phyloP scores from a whole-genome alignment of 179 eudicot genomes.

The Nepenthes alata region DNA sequence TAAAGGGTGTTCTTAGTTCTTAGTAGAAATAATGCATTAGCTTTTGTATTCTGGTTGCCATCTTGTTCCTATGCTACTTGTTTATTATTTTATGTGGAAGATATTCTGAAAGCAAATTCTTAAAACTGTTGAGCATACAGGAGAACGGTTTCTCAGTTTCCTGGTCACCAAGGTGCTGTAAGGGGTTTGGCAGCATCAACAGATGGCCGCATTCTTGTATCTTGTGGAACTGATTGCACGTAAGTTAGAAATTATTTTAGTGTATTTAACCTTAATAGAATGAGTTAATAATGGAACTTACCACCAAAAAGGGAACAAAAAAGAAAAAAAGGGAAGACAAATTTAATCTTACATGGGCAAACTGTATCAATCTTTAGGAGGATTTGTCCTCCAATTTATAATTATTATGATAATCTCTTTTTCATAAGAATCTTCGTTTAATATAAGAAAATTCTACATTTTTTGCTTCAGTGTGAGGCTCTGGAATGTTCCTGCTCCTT shows the following conservation, averaged over 20 bases:
- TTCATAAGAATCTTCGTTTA: background rate
- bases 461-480: conserved; percentile 54
- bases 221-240: conserved; percentile 97
- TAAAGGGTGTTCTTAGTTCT: too few species aligned
- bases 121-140: conserved; percentile 20
- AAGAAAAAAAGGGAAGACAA: background rate
- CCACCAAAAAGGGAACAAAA: background rate
- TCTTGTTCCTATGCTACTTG: background rate
- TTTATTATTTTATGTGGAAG: background rate
- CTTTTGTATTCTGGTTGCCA: too few species aligned
- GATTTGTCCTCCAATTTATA: background rate
- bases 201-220: conserved; percentile 76
- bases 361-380: too few species aligned
- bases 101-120: background rate
- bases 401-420: too few species aligned
- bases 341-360: too few species aligned
- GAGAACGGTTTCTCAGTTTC: conserved; percentile 75
- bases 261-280: background rate
- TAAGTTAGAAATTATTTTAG: conserved; percentile 22
- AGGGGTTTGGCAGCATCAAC: conserved; percentile 73
- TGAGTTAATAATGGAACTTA: background rate
- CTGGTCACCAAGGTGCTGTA: conserved; percentile 85
- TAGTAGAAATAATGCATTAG: too few species aligned
- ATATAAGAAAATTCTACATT: conserved; percentile 4
- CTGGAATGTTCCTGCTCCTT: conserved; percentile 68